These are phyloP conservation scores for Parietaria judaica DNA, from an alignment of 306 rosid genomes.

Conservation along the genomic window DNA sequence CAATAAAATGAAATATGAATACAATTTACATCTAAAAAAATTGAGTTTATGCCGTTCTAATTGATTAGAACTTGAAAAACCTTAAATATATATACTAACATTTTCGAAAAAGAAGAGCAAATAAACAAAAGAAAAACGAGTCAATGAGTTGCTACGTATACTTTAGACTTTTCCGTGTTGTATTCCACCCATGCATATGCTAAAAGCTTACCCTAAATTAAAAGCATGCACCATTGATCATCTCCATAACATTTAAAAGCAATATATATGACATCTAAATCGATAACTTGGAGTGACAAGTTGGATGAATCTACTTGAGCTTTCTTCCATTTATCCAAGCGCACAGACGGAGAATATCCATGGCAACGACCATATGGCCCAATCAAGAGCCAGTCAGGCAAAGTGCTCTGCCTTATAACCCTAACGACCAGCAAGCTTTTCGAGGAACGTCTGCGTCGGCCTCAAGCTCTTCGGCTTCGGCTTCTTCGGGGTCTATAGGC, in stretches of 20 bases:
- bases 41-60: too few species aligned
- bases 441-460: conserved; percentile 25
- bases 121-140: too few species aligned
- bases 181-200: neutral
- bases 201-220: neutral
- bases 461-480: neutral
- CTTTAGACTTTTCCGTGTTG: neutral
- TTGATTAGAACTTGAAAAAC: too few species aligned
- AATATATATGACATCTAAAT: too few species aligned
- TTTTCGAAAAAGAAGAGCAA: too few species aligned
- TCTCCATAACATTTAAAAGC: neutral
- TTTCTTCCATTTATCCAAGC: neutral
- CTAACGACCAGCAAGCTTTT: conserved; percentile 19
- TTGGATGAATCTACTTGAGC: neutral
- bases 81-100: too few species aligned
- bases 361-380: conserved; percentile 13
- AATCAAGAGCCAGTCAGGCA: conserved; percentile 26
- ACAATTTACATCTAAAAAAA: too few species aligned
- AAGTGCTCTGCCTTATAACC: conserved; percentile 11
- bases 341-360: neutral
- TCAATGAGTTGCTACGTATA: neutral
- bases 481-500: conserved; percentile 46
- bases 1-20: too few species aligned
- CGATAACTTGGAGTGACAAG: too few species aligned
- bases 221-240: too few species aligned